A percentile compares a stretch with the other conserved stretches of the same genome.
Evolutionary conservation across 2,329 filamentous ascomycete genomes (phyloP).

Genomic region (Amauroascus verrucosus): DNA sequence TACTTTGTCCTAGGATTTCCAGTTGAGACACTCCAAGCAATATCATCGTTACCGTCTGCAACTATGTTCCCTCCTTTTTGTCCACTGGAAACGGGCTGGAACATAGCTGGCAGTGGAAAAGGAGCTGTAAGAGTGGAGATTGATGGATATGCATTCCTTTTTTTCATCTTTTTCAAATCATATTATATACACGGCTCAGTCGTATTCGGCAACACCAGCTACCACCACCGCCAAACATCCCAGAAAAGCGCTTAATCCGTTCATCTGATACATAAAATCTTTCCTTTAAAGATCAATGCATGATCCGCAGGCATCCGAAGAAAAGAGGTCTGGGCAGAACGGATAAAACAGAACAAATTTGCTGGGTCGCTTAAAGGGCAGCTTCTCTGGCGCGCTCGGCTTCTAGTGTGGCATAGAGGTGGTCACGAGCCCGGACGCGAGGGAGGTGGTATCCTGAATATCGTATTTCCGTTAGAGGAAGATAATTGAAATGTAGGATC

Average conservation of each 20-base stretch:
- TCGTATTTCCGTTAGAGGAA: neutral
- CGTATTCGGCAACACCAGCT: neutral
- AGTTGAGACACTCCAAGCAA: too few species aligned
- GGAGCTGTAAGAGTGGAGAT: neutral
- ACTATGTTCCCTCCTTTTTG: too few species aligned
- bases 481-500: neutral
- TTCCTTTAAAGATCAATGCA: neutral
- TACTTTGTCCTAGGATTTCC: too few species aligned
- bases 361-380: slow-evolving; percentile 1
- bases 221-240: neutral
- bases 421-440: slow-evolving; percentile 52
- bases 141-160: neutral
- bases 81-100: too few species aligned
- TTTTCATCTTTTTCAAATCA: neutral
- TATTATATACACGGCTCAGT: slow-evolving; percentile 6
- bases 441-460: slow-evolving; percentile 52
- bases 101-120: neutral
- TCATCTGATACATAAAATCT: neutral
- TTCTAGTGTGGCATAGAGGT: slow-evolving; percentile 55
- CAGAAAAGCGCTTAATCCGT: neutral
- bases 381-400: slow-evolving; percentile 43
- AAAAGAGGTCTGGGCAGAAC: neutral
- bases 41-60: too few species aligned
- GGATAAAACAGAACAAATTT: neutral
- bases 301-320: neutral